Conservation (phyloP, 2,329 filamentous ascomycete species). For the Penicillium sp. region DNA sequence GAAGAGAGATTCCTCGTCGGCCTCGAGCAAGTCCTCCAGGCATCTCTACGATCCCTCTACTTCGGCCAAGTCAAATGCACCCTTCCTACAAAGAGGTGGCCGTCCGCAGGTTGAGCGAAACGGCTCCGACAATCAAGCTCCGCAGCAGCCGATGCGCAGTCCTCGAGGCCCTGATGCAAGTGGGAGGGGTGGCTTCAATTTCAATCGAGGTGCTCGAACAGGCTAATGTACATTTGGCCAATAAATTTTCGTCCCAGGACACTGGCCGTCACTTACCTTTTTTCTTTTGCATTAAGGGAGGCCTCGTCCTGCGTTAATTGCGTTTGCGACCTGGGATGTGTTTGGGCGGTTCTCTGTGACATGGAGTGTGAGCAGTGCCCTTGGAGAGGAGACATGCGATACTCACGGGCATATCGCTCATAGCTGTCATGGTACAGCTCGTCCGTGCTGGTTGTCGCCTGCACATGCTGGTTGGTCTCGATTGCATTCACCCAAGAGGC, state of each 20-base stretch:
- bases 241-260: not conserved
- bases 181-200: conserved; percentile 69
- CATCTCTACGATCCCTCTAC: conserved; percentile 74
- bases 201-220: conserved; percentile 53
- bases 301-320: conserved; percentile 50
- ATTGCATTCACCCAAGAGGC: conserved; percentile 62
- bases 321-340: conserved; percentile 51
- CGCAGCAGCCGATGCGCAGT: conserved; percentile 58
- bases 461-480: conserved; percentile 54
- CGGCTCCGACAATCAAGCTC: conserved; percentile 29
- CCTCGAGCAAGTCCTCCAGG: conserved; percentile 32
- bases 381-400: not conserved
- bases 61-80: conserved; percentile 53
- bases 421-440: conserved; percentile 61
- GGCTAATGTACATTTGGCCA: conserved; percentile 19
- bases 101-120: conserved; percentile 32
- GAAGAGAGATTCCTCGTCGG: conserved; percentile 37
- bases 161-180: conserved; percentile 70
- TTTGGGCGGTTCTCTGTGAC: conserved; percentile 50
- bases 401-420: conserved; percentile 52
- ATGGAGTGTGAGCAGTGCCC: conserved; percentile 5
- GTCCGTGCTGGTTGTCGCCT: conserved; percentile 58
- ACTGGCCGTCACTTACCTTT: not conserved
- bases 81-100: conserved; percentile 39
- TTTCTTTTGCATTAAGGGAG: conserved; percentile 35